Percentiles rank a stretch among this genome's conserved stretches.
These are phyloP conservation scores for Datura wrightii DNA, from an alignment of 257 asterid genomes.

Conservation along the genomic window DNA sequence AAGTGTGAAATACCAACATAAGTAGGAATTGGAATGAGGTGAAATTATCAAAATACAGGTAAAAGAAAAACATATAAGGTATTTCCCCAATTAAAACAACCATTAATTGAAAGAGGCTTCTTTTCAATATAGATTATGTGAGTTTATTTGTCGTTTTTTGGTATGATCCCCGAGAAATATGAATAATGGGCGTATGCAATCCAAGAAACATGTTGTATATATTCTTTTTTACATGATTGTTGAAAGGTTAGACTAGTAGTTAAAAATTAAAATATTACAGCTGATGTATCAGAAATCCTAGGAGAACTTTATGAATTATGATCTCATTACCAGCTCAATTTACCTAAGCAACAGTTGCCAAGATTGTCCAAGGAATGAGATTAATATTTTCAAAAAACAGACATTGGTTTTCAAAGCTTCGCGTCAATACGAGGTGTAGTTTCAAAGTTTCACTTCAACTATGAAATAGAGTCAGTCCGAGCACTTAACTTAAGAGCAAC, in stretches of 20 bases:
- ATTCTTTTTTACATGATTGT: background rate
- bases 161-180: background rate
- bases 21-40: background rate
- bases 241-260: background rate
- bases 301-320: background rate
- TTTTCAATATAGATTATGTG: background rate
- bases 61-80: background rate
- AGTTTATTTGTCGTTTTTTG: background rate
- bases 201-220: background rate
- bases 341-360: background rate
- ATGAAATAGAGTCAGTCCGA: background rate
- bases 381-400: background rate
- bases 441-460: background rate
- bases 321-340: background rate
- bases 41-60: conserved; percentile 4
- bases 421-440: background rate
- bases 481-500: background rate
- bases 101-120: background rate
- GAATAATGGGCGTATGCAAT: background rate
- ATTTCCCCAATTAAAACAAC: background rate
- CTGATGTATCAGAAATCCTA: background rate
- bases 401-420: background rate
- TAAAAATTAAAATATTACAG: background rate
- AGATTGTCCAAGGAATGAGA: background rate
- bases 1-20: background rate